These are phyloP conservation scores for Esteya vermicola DNA, from an alignment of 2,329 filamentous ascomycete genomes.

Conservation along the genomic window DNA sequence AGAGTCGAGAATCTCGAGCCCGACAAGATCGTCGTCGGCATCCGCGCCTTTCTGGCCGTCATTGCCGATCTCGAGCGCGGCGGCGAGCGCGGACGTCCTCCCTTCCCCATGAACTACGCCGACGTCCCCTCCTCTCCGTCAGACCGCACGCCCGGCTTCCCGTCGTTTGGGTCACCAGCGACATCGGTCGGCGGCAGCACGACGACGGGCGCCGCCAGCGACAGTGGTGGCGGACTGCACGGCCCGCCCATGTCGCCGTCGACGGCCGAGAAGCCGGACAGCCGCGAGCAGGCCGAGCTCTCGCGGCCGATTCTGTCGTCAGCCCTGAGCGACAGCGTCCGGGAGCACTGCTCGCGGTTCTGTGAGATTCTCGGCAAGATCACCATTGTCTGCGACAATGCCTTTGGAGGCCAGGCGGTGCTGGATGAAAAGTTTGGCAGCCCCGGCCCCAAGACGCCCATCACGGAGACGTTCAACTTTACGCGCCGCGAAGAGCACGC, in stretches of 20 bases:
- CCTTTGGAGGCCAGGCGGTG: conserved; percentile 90
- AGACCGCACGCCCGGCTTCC: too few relatives aligned
- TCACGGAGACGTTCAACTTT: conserved; percentile 89
- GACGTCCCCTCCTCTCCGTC: too few relatives aligned
- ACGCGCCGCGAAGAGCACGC: conserved; percentile 65
- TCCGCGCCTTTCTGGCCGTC: conserved; percentile 82
- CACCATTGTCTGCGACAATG: conserved; percentile 89
- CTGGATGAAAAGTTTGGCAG: conserved; percentile 89
- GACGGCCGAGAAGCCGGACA: too few relatives aligned
- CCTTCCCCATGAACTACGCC: conserved; percentile 65
- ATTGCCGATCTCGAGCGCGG: conserved; percentile 86
- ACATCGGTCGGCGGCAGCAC: background rate
- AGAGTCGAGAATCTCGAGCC: conserved; percentile 89
- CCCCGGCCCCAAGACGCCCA: conserved; percentile 82
- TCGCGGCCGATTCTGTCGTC: conserved; percentile 49
- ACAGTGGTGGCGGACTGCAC: background rate
- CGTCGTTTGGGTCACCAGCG: background rate
- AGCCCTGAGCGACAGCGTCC: conserved; percentile 58
- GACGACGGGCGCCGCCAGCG: background rate
- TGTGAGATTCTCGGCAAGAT: conserved; percentile 94
- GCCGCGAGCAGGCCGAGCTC: conserved; percentile 43
- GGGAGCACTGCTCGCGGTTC: conserved; percentile 78
- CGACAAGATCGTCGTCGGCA: conserved; percentile 94
- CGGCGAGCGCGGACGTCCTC: conserved; percentile 60
- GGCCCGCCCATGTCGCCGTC: background rate